phyloP scores from a whole-genome alignment of 2,329 filamentous ascomycete genomes.

The Kalmusia sp. region DNA sequence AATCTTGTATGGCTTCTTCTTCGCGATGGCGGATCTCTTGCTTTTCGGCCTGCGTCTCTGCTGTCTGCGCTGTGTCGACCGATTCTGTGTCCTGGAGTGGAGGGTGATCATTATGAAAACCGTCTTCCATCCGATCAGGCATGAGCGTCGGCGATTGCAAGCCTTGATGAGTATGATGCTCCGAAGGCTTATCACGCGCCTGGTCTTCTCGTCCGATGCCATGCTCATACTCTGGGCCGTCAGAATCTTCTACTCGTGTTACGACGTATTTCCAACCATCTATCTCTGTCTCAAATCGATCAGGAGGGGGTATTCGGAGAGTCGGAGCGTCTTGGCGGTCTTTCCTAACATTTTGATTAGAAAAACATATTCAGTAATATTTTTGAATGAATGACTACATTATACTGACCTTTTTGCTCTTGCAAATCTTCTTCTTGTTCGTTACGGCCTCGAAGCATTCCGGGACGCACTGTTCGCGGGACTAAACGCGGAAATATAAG shows the following conservation, averaged over 20 bases:
- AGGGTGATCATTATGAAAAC: conserved; percentile 55
- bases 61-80: conserved; percentile 31
- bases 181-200: neutral
- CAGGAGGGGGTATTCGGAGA: conserved; percentile 8
- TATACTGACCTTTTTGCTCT: conserved; percentile 1
- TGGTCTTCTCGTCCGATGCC: neutral
- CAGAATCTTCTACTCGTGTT: neutral
- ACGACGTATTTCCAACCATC: conserved; percentile 8
- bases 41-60: conserved; percentile 43
- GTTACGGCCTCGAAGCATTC: conserved; percentile 56
- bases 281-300: conserved; percentile 8
- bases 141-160: neutral
- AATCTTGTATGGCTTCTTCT: conserved; percentile 53
- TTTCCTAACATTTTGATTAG: conserved; percentile 9
- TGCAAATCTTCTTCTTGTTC: conserved; percentile 31
- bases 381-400: neutral
- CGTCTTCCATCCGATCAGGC: conserved; percentile 16
- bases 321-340: neutral
- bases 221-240: neutral
- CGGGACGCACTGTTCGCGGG: conserved; percentile 60
- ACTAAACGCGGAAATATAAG: no score
- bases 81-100: conserved; percentile 40
- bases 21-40: conserved; percentile 48
- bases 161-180: neutral
- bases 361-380: conserved; percentile 4